Base-by-base conservation (phyloP, 495 filamentous ascomycete genomes). In the Penicillium lividum region DNA sequence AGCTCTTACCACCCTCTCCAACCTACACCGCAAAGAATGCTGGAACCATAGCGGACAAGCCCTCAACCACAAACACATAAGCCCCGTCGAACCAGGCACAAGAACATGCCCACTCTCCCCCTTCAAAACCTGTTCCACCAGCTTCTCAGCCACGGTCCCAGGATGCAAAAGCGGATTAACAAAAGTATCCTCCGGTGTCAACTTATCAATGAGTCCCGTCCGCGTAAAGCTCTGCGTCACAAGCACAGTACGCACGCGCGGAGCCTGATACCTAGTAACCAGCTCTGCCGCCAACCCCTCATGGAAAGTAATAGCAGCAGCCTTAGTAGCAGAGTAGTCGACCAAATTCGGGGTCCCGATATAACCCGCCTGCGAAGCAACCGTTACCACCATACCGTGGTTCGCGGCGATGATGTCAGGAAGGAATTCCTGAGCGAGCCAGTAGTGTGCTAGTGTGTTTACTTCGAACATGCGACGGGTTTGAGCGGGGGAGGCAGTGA, bases 341-440 rank as follows among this genome's bases (percentile, higher is more conserved):
- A 86, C 81, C 81, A 90, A 84, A 68, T 80, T 80, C 5, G 87
- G 84, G 11, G 86, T 77, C 0, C 80, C 76, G 4, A 84, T 60
- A 72, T 83, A 87, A 0, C 80, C 80, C 0, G 86, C 85, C 50
- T 82, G 73, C 18, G 77, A 83, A n/a, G 88, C 84, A 16, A 92
- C 81, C 0, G 88, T 92, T 8, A 91, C 85, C 15, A 91, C 72
- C 80, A 88, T 89, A 53, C 89, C 89, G 70, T 91, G 88, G 75
- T 91, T 85, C 6, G 49, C 47, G 40, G 70, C 57, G 44, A 88
- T 68, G 78, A 91, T 89, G 52, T 71, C 64, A 0, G 89, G 89
- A 2, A 91, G 75, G 76, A 92, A 91, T 56, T 87, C 82, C 58
- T 82, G 77, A 0, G 77, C 70, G 2, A 86, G 79, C 69, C 76